phyloP scores from a whole-genome alignment of 257 asterid genomes.

The Jasminum sambac region DNA sequence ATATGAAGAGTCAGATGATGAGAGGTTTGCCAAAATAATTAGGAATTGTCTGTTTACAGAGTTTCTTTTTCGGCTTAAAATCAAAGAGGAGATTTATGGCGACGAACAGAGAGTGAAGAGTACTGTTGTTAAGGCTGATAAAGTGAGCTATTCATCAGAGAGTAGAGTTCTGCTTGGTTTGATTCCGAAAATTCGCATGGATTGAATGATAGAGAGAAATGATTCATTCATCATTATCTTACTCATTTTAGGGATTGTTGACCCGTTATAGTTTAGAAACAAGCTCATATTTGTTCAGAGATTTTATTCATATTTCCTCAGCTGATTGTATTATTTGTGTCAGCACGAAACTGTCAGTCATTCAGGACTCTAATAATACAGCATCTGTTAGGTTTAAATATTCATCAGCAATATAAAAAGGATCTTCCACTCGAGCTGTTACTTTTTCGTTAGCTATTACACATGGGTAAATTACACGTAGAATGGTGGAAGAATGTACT shows the following conservation, averaged over 20 bases:
- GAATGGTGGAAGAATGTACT: neutral
- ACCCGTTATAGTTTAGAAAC: slow-evolving; percentile 13
- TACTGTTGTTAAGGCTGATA: slow-evolving; percentile 84
- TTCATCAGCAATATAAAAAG: neutral
- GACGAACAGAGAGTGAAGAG: slow-evolving; percentile 86
- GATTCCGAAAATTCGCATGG: slow-evolving; percentile 35
- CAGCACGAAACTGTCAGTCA: neutral
- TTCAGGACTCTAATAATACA: neutral
- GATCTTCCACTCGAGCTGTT: neutral
- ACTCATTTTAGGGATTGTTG: slow-evolving; percentile 13
- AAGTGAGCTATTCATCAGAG: slow-evolving; percentile 63
- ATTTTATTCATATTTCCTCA: slow-evolving; percentile 7
- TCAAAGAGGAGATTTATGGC: slow-evolving; percentile 85
- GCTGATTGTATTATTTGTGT: slow-evolving; percentile 11
- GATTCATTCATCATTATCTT: neutral
- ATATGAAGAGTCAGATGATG: slow-evolving; percentile 53
- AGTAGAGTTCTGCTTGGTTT: slow-evolving; percentile 50
- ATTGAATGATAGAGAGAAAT: slow-evolving; percentile 18
- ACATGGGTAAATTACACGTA: neutral
- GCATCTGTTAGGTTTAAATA: neutral
- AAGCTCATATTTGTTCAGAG: slow-evolving; percentile 10
- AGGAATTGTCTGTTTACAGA: slow-evolving; percentile 60
- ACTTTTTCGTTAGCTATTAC: neutral
- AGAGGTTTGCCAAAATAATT: slow-evolving; percentile 54
- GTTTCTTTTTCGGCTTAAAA: slow-evolving; percentile 66